Conservation (phyloP, 139 green algal species). For the Parachlorella kessleri region DNA sequence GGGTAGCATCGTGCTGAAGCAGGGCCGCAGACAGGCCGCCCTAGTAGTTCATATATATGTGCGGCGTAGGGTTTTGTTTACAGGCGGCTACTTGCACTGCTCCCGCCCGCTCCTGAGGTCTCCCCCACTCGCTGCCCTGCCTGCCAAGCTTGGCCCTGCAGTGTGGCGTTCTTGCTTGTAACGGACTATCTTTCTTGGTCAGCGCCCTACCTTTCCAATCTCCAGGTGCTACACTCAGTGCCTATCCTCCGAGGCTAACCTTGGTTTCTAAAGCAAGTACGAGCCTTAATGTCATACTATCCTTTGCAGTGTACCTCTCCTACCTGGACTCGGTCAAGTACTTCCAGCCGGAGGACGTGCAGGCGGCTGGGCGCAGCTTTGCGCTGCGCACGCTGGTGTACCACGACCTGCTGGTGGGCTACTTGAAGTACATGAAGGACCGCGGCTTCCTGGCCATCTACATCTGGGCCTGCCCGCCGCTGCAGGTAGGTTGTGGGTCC, state of each 20-base stretch:
- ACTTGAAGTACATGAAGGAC: slow-evolving; percentile 85
- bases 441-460: slow-evolving; percentile 94
- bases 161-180: neutral
- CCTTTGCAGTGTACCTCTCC: slow-evolving; percentile 86
- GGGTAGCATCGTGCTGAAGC: too few relatives aligned
- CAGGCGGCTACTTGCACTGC: too few relatives aligned
- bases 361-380: slow-evolving; percentile 30
- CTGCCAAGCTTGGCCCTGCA: too few relatives aligned
- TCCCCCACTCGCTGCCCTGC: neutral
- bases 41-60: too few relatives aligned
- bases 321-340: slow-evolving; percentile 99
- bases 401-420: slow-evolving; percentile 95
- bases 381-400: slow-evolving; percentile 97
- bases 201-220: too few relatives aligned
- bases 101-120: too few relatives aligned
- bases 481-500: slow-evolving; percentile 59
- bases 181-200: neutral
- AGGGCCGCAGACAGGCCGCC: too few relatives aligned
- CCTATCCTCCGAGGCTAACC: too few relatives aligned
- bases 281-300: too few relatives aligned
- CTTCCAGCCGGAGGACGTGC: slow-evolving; percentile 84
- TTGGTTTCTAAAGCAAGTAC: too few relatives aligned
- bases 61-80: too few relatives aligned
- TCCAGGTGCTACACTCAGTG: too few relatives aligned
- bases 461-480: slow-evolving; percentile 99